Conservation (phyloP, 2,329 filamentous ascomycete genomes). For the Penicillium sp. region DNA sequence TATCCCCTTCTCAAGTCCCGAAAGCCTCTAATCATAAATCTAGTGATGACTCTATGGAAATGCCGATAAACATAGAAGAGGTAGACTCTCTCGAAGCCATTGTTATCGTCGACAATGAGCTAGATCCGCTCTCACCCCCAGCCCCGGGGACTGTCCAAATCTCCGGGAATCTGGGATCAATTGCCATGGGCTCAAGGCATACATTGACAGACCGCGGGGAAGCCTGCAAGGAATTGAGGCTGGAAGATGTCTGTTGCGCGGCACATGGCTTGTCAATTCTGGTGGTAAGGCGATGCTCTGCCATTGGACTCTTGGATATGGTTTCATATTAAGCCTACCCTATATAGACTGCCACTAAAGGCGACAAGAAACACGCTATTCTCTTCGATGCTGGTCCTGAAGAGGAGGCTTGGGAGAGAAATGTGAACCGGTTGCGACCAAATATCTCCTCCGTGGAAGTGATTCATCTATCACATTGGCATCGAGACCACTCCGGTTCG, state of each 20-base stretch:
- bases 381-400: constrained; percentile 57
- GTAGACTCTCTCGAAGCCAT: constrained; percentile 50
- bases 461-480: constrained; percentile 54
- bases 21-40: not conserved
- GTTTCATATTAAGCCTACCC: not conserved
- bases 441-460: constrained; percentile 47
- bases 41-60: constrained; percentile 9
- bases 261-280: constrained; percentile 55
- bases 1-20: not conserved
- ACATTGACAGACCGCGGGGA: constrained; percentile 40
- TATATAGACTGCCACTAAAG: constrained; percentile 48
- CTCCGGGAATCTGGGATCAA: constrained; percentile 43
- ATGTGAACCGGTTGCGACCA: constrained; percentile 45
- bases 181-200: constrained; percentile 40
- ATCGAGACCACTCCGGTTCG: constrained; percentile 55
- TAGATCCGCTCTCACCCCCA: constrained; percentile 52
- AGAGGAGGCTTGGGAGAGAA: constrained; percentile 52
- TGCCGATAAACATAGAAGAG: constrained; percentile 32
- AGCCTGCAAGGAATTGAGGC: constrained; percentile 46
- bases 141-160: constrained; percentile 46
- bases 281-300: constrained; percentile 39
- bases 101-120: constrained; percentile 56
- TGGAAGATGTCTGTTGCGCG: constrained; percentile 54
- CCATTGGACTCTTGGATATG: not conserved
- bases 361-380: constrained; percentile 45